Evolutionary conservation across 768 basidiomycete genomes (phyloP).

Genomic region (Mycena rosella): DNA sequence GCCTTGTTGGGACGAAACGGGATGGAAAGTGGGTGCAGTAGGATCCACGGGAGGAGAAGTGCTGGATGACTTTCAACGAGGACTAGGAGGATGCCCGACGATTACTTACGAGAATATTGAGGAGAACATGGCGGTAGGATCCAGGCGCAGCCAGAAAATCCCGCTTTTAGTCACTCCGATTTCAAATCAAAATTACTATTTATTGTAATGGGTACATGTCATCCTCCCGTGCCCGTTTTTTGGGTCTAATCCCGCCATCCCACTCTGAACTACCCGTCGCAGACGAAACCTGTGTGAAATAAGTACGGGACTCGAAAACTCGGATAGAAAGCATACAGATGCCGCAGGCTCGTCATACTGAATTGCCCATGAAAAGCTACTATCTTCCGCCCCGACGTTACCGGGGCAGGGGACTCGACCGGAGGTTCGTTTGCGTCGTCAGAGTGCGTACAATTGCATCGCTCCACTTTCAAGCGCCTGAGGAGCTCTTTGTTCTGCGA

Average conservation of each 20-base stretch:
- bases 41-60: constrained; percentile 71
- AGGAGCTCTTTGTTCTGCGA: constrained; percentile 67
- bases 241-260: constrained; percentile 21
- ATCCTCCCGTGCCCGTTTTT: constrained; percentile 5
- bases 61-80: constrained; percentile 45
- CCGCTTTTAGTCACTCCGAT: constrained; percentile 4
- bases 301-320: neutral
- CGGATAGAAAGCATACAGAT: constrained; percentile 1
- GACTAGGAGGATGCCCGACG: neutral
- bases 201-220: neutral
- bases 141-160: neutral
- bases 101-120: constrained; percentile 81
- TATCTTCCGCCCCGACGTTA: constrained; percentile 22
- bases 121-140: constrained; percentile 69
- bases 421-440: constrained; percentile 51
- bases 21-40: constrained; percentile 83
- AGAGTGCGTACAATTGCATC: constrained; percentile 57
- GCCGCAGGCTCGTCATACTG: constrained; percentile 29
- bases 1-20: constrained; percentile 74
- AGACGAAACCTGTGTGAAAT: neutral
- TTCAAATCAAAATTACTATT: constrained; percentile 6
- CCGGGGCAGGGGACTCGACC: constrained; percentile 39
- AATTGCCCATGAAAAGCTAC: constrained; percentile 33
- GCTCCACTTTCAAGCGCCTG: constrained; percentile 61
- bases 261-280: neutral